Base-by-base conservation (phyloP, 768 basidiomycete genomes). In the Tulasnella sp. region DNA sequence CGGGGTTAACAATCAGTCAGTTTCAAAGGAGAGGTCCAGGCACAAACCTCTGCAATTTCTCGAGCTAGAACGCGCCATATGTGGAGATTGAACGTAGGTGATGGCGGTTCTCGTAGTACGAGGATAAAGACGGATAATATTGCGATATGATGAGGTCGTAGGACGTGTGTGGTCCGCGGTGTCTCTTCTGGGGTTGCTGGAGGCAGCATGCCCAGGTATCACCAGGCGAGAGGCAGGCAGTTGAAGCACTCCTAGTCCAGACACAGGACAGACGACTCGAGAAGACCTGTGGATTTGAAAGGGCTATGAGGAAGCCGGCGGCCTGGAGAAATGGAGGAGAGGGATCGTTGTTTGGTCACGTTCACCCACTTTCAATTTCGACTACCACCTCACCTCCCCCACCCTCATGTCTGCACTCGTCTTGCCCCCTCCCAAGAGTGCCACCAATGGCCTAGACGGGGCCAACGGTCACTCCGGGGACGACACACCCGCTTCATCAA, bases 101-200 rank as follows among this genome's bases (percentile, higher is more conserved):
- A 90, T 14, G 94, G 88, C 37, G 81, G 50, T 14, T 88, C 72
- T 88, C 80, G 88, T 88, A 92, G 93, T 5, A 90, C 86, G 18
- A 92, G 86, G 80, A 91, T 87, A 48, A 95, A 87, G 37, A 94
- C 86, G 46, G 89, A 89, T 44, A 95, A 87, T 22, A 95, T 86
- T 75, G 89, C 89, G 76, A 96, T 87, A 84, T 96, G 95, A 83
- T 96, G 94, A 1, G 94, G 93, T 78, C 91, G 89, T 41, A 96
- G 88, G 79, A 91, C 88, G 85, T 94, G 92, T 76, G 91, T 89
- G 9, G 89, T 89, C 11, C 92, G 91, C 78, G 90, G 90, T 31
- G 88, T 72, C 41, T 80, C 78, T 9, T 80, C 78, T 28, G 18
- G 40, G 18, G 31, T 24, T 31, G 72, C n/a, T 28, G 72, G 78